phyloP scores from a whole-genome alignment of 1,139 yeast genomes.

The Wickerhamomyces sp. region DNA sequence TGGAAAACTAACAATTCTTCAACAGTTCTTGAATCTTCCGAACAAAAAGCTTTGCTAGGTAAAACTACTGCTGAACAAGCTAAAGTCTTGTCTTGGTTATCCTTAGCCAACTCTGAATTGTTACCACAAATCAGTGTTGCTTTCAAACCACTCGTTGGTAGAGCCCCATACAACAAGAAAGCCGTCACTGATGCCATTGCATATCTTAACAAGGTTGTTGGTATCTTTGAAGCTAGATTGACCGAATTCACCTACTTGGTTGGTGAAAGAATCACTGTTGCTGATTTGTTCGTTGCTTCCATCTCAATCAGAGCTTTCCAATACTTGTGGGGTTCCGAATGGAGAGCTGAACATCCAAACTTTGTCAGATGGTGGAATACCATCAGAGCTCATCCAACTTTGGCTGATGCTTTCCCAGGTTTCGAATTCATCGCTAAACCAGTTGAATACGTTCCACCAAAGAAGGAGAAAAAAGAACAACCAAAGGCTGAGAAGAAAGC shows the following conservation, averaged over 20 bases:
- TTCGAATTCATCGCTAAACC: conserved; percentile 63
- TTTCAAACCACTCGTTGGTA: conserved; percentile 43
- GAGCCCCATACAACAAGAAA: conserved; percentile 76
- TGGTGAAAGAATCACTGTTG: conserved; percentile 83
- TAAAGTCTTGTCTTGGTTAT: conserved; percentile 71
- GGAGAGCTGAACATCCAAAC: conserved; percentile 74
- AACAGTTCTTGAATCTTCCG: too few relatives aligned
- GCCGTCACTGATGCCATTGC: conserved; percentile 50
- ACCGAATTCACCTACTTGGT: conserved; percentile 78
- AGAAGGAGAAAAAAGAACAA: conserved; percentile 57
- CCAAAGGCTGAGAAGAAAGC: conserved; percentile 26
- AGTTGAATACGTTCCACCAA: conserved; percentile 66
- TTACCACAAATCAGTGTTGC: conserved; percentile 37
- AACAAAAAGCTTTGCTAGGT: conserved; percentile 65
- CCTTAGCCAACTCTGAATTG: conserved; percentile 73
- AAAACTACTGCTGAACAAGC: conserved; percentile 63
- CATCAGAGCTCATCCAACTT: conserved; percentile 50
- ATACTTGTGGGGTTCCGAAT: conserved; percentile 64
- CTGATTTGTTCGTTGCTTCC: conserved; percentile 71
- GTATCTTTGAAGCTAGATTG: conserved; percentile 60
- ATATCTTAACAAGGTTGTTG: conserved; percentile 35
- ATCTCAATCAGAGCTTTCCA: conserved; percentile 61
- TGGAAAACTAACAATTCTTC: too few relatives aligned
- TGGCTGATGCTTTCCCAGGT: conserved; percentile 42
- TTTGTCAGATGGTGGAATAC: conserved; percentile 85